Conservation (phyloP, 345 rosid species). For the Lumnitzera racemosa region DNA sequence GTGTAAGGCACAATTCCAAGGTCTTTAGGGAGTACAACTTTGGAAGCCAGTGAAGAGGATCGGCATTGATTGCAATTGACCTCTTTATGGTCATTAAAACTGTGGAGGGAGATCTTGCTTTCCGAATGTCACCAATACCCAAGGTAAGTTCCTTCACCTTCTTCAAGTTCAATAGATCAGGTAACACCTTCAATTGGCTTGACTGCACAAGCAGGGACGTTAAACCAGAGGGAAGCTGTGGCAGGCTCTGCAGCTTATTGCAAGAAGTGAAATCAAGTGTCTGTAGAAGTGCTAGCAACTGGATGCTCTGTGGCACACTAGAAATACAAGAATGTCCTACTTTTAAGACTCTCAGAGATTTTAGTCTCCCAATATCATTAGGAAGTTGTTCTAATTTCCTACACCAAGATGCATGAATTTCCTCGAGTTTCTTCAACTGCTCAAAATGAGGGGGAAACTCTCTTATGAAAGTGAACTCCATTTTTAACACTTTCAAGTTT, state of each 20-base stretch:
- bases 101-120: neutral
- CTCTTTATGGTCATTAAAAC: neutral
- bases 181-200: neutral
- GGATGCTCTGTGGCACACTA: neutral
- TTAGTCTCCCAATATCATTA: neutral
- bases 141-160: neutral
- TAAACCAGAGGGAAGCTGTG: constrained; percentile 3
- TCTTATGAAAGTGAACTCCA: constrained; percentile 2
- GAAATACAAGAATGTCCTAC: neutral
- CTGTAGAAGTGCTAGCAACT: neutral
- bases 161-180: neutral
- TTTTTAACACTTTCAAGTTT: constrained; percentile 4
- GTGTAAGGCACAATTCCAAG: neutral
- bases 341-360: neutral
- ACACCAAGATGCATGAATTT: constrained; percentile 2
- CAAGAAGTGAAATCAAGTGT: constrained; percentile 3
- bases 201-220: neutral
- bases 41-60: neutral
- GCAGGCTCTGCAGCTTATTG: neutral
- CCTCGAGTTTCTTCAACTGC: neutral
- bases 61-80: neutral
- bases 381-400: constrained; percentile 1
- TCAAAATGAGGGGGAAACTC: neutral
- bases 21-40: neutral
- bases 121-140: neutral